phyloP scores from a whole-genome alignment of 2,329 filamentous ascomycete species.

The Dryadomyces sulphureus region DNA sequence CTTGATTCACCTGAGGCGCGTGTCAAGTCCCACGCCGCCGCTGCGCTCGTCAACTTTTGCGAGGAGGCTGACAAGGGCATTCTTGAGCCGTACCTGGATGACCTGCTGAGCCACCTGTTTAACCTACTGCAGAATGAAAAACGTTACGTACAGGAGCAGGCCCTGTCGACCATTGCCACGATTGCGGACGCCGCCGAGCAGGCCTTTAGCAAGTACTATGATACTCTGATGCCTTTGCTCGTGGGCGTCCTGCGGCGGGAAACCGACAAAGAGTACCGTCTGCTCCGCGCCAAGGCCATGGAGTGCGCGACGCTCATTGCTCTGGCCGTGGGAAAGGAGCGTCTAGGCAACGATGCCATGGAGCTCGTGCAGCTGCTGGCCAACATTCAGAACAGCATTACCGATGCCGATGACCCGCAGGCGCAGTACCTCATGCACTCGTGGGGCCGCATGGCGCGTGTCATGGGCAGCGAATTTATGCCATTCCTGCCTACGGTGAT shows the following conservation, averaged over 20 bases:
- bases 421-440: slow-evolving; percentile 96
- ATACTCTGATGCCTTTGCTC: slow-evolving; percentile 85
- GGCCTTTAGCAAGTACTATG: slow-evolving; percentile 90
- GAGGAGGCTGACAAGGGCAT: slow-evolving; percentile 91
- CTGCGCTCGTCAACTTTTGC: slow-evolving; percentile 97
- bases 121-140: slow-evolving; percentile 81
- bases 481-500: slow-evolving; percentile 89
- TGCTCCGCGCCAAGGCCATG: slow-evolving; percentile 95
- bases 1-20: slow-evolving; percentile 79
- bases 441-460: slow-evolving; percentile 97
- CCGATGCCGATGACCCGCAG: slow-evolving; percentile 87
- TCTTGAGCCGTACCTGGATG: slow-evolving; percentile 83
- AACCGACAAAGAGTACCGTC: slow-evolving; percentile 81
- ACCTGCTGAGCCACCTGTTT: slow-evolving; percentile 72
- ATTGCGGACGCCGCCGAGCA: slow-evolving; percentile 97
- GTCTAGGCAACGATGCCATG: slow-evolving; percentile 76
- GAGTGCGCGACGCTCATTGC: slow-evolving; percentile 96
- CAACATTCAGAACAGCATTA: slow-evolving; percentile 72
- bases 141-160: slow-evolving; percentile 94
- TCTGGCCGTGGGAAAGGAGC: slow-evolving; percentile 84
- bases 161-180: slow-evolving; percentile 91
- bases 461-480: slow-evolving; percentile 78
- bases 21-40: slow-evolving; percentile 92
- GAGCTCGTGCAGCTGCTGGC: slow-evolving; percentile 77
- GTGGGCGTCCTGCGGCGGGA: slow-evolving; percentile 81